Percentiles rank a stretch among this genome's conserved stretches.
These are phyloP conservation scores for Starmerella davenportii DNA, from an alignment of 805 yeast genomes.

Conservation along the genomic window DNA sequence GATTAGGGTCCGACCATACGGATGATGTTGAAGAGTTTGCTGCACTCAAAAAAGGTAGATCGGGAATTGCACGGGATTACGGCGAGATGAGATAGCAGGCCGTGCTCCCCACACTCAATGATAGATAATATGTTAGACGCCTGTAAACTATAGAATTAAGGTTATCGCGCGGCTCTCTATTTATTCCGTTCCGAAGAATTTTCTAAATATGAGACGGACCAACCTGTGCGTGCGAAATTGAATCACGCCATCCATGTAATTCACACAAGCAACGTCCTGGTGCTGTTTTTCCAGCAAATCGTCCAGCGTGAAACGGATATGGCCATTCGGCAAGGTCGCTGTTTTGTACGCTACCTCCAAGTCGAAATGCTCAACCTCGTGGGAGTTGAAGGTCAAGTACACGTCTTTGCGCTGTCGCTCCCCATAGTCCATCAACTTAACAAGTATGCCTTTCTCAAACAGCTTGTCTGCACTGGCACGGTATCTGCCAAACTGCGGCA, in stretches of 20 bases:
- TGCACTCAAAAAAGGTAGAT: constrained; percentile 57
- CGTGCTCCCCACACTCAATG: no score
- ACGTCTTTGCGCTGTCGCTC: constrained; percentile 42
- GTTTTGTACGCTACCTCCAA: constrained; percentile 58
- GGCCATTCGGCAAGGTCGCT: constrained; percentile 36
- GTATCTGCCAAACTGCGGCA: constrained; percentile 57
- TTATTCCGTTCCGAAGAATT: no score
- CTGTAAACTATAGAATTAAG: no score
- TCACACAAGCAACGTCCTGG: constrained; percentile 37
- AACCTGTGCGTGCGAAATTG: constrained; percentile 50
- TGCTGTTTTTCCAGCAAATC: constrained; percentile 57
- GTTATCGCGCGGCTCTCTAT: no score
- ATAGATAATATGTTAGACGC: neutral
- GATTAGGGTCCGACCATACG: constrained; percentile 68
- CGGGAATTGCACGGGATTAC: constrained; percentile 85
- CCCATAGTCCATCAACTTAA: constrained; percentile 37
- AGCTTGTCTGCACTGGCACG: constrained; percentile 60
- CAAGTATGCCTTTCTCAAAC: constrained; percentile 50
- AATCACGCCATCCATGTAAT: constrained; percentile 50
- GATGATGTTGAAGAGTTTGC: constrained; percentile 50
- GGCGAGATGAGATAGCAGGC: neutral
- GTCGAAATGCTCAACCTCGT: constrained; percentile 50
- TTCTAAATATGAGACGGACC: constrained; percentile 50
- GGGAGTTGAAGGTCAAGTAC: constrained; percentile 58
- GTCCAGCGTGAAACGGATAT: constrained; percentile 44